Conservation (phyloP, 2,329 filamentous ascomycete species). For the Colletotrichum aenigma region DNA sequence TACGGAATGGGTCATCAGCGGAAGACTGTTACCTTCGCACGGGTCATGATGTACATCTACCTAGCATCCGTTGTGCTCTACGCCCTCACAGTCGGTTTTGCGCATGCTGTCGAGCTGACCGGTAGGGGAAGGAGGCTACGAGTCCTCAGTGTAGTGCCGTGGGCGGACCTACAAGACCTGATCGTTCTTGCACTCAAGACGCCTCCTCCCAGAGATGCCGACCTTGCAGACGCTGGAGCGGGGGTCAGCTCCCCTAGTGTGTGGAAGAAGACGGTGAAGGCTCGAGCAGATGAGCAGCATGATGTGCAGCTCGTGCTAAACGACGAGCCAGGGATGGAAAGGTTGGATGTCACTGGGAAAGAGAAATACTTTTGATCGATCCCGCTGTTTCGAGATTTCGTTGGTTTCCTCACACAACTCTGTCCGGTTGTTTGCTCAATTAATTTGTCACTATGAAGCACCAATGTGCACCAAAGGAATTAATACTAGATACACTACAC, state of each 20-base stretch:
- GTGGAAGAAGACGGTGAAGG: background rate
- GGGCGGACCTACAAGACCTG: constrained; percentile 8
- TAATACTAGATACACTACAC: background rate
- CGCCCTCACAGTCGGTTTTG: background rate
- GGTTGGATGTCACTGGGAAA: background rate
- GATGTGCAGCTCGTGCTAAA: background rate
- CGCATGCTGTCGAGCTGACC: background rate
- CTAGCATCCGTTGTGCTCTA: background rate
- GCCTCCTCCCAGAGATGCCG: background rate
- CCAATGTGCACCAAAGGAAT: fast-evolving
- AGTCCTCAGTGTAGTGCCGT: background rate
- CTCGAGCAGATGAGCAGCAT: background rate
- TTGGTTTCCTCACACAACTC: fast-evolving
- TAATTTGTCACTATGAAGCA: background rate
- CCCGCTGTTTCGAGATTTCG: background rate
- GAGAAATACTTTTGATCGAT: background rate
- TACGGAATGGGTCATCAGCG: background rate
- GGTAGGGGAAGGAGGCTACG: background rate
- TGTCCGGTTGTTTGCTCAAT: fast-evolving
- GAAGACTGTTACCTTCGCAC: background rate
- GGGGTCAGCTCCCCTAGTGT: background rate
- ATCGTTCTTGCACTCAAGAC: background rate
- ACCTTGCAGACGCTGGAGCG: background rate
- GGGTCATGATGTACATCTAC: background rate
- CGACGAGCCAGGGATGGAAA: background rate